Evolutionary conservation across 202 grass and related monocot genomes (phyloP), one percentile per base, ranked within the genome.

Genomic region (Brachypodium distachyon): DNA sequence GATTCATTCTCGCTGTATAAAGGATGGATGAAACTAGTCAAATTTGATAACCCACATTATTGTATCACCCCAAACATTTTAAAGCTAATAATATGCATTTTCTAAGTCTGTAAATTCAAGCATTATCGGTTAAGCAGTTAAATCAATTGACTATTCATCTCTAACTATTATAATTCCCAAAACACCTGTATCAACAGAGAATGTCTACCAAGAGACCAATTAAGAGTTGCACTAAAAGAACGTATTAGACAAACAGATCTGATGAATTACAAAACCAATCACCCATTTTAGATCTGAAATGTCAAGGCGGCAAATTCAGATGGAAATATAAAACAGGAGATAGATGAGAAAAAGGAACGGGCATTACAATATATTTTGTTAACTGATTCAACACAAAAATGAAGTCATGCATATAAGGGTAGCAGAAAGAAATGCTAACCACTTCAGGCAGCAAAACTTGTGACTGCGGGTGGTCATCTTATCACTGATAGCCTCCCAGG

Each of bases 401-500:
- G 32, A 75, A 58, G 18, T 64, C 62, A 50, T 21, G 40, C 22
- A 60, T 39, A 58, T 43, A 72, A 29, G 6, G 34, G 25, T 67
- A 59, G 57, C 77, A 55, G 73, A 49, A 17, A 85, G 38, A 67
- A 70, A 79, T 38, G 84, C 86, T 77, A 68, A 97, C 95, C 95
- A 92, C 64, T 97, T 97, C 0, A 25, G 0, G 60, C 91, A 90
- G 63, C 91, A 90, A 63, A 4, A 5, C 38, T 53, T 12, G 36
- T 54, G 28, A 53, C 5, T 77, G 65, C 91, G 85, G 61, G 91
- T 97, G 49, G 43, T 44, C 83, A 97, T 77, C 84, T 94, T 94
- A 5, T 88, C 76, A 83, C 90, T 88, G 74, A 97, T 92, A 59
- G 89, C 84, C 67, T 90, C 86, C 88, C 94, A 97, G 57, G 89